Percentiles rank a stretch among this genome's conserved stretches.
Conservation (phyloP, 2,329 filamentous ascomycete genomes). For the Aphanoascus verrucosus region DNA sequence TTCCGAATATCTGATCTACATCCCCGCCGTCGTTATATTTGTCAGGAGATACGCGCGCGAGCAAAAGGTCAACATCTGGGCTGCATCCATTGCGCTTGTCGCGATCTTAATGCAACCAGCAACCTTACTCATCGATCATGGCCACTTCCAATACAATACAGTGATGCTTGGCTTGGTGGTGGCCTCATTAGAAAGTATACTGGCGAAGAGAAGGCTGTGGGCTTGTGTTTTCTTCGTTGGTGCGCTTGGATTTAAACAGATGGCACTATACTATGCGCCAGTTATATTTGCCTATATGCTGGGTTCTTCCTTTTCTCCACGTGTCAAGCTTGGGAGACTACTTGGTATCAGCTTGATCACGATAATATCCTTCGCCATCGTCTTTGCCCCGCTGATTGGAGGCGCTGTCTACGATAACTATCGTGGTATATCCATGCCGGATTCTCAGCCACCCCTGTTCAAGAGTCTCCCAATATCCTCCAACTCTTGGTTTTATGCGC, state of each 20-base stretch:
- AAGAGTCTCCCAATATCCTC: constrained; percentile 47
- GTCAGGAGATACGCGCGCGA: constrained; percentile 68
- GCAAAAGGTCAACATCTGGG: constrained; percentile 69
- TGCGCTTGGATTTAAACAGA: constrained; percentile 96
- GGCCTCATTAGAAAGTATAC: constrained; percentile 76
- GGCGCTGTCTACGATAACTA: constrained; percentile 60
- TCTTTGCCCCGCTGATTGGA: constrained; percentile 64
- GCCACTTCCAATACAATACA: constrained; percentile 96
- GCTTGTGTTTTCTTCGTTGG: constrained; percentile 86
- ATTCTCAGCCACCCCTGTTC: constrained; percentile 52
- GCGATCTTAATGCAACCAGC: constrained; percentile 88
- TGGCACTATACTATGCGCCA: constrained; percentile 95
- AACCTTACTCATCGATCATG: constrained; percentile 85
- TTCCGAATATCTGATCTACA: constrained; percentile 81
- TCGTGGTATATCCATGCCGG: constrained; percentile 51
- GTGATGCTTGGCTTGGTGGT: constrained; percentile 92
- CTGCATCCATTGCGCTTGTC: constrained; percentile 70
- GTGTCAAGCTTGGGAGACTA: constrained; percentile 56
- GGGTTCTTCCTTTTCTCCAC: constrained; percentile 71
- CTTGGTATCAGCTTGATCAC: constrained; percentile 67
- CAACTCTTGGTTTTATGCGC: constrained; percentile 61
- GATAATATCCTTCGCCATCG: constrained; percentile 57
- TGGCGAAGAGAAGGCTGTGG: constrained; percentile 78
- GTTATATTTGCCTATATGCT: constrained; percentile 85
- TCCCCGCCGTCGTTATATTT: constrained; percentile 78